Evolutionary conservation across 345 rosid species (phyloP), one percentile per base, ranked within the genome.

Genomic region (Arabis hirsuta): DNA sequence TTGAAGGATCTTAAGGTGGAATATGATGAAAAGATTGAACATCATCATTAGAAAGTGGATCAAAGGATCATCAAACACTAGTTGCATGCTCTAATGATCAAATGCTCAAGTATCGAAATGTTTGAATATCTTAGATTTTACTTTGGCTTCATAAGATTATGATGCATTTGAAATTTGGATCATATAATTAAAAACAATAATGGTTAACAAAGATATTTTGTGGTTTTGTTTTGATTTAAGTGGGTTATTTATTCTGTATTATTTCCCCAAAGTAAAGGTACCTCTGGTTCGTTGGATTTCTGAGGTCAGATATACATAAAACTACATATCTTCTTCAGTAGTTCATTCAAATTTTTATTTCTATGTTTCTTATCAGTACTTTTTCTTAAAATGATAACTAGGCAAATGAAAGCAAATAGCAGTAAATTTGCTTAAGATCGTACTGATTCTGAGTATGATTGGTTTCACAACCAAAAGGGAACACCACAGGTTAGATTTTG

Each of bases 1-100:
- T 10, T 61, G 7, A 60, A 71, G 12, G 52, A 41, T 12, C 34
- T 71, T 11, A 31, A 36, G 41, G 9, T 59, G 36, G 9, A 65
- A 46, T 11, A 14, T 14, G 26, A 38, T 51, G 58, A 51, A 24
- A 22, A 13, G 45, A 20, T 2, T 22, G 5, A 22, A 11, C 34
- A 48, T 48, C 45, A 2, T 7, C 45, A n/a, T 32, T 32, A 45
- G 22, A 8, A 55, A 7, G 22, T 8, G 20, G 22, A 32, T 32
- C 7, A 5, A 6, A 55, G 6, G 39, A 29, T 29, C 58, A 29
- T 13, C 20, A 31, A 53, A 53, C 57, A 32, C 20, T 55, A 31
- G 60, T 27, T 55, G 7, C 13, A 14, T 53, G 36, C 16, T 32
- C 16, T 7, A 27, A 1, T 51, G 55, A 22, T 51, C 55, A 51